phyloP scores from a whole-genome alignment of 352 stramenopile genomes.

The Globisporangium echinulatum region DNA sequence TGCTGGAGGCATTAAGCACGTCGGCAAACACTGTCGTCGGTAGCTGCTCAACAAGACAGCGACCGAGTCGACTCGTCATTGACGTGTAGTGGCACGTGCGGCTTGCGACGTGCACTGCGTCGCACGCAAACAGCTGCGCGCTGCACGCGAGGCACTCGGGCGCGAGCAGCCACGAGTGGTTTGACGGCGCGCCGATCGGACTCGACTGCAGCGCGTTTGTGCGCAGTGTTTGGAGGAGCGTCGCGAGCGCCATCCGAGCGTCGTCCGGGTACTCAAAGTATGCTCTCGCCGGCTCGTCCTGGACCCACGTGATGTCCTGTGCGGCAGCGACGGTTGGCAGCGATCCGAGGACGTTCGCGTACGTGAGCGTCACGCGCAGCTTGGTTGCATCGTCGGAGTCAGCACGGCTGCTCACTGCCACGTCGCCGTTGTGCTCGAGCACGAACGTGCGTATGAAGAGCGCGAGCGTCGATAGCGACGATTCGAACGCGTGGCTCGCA shows the following conservation, averaged over 20 bases:
- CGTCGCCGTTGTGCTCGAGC: constrained; percentile 14
- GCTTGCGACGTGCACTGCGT: constrained; percentile 2
- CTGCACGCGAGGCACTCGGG: constrained; percentile 15
- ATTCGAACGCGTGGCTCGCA: constrained; percentile 9
- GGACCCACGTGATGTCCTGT: not conserved
- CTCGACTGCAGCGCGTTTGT: constrained; percentile 3
- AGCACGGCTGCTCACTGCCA: constrained; percentile 6
- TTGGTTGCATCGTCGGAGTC: not conserved
- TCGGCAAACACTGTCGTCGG: not conserved
- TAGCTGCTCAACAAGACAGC: constrained; percentile 9
- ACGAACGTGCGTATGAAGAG: constrained; percentile 20
- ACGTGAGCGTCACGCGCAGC: constrained; percentile 6
- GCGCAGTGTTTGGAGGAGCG: constrained; percentile 3
- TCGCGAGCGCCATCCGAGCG: not conserved
- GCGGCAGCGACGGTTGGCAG: constrained; percentile 6
- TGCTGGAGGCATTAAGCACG: not conserved
- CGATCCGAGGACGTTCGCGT: constrained; percentile 6
- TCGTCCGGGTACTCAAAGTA: constrained; percentile 12
- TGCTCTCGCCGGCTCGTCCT: constrained; percentile 2
- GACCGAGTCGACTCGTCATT: constrained; percentile 8
- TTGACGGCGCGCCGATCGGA: constrained; percentile 2
- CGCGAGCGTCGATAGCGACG: constrained; percentile 3
- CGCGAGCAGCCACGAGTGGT: constrained; percentile 11
- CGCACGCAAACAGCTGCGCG: constrained; percentile 8
- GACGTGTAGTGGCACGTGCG: constrained; percentile 12